phyloP scores from a whole-genome alignment of 169 alveolate genomes.

The Plasmodium berghei region DNA sequence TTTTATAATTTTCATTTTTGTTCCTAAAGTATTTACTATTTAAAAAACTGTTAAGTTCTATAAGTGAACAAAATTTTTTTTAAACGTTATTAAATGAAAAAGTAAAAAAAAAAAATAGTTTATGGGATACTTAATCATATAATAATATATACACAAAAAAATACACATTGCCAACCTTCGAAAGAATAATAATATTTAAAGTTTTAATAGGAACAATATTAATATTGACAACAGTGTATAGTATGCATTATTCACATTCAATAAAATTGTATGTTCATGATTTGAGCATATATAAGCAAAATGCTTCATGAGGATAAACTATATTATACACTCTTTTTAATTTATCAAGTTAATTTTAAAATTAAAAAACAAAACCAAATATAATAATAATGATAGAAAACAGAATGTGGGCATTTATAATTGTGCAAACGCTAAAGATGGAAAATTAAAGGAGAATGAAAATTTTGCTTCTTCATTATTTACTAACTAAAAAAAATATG shows the following conservation, averaged over 20 bases:
- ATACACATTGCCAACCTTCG: neutral
- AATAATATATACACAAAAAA: neutral
- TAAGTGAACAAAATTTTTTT: neutral
- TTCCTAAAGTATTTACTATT: too few relatives aligned
- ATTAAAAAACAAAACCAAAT: neutral
- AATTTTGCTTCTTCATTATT: neutral
- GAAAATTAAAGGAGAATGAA: neutral
- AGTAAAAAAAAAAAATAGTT: neutral
- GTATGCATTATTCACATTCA: neutral
- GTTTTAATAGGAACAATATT: too few relatives aligned
- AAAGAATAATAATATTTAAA: neutral
- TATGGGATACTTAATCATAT: too few relatives aligned
- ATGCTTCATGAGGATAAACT: constrained; percentile 40
- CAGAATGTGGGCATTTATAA: neutral
- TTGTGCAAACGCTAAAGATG: neutral
- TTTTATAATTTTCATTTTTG: too few relatives aligned
- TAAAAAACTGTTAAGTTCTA: neutral
- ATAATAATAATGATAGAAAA: neutral
- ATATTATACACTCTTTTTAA: constrained; percentile 11
- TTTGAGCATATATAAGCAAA: constrained; percentile 19
- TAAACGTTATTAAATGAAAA: neutral
- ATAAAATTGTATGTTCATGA: constrained; percentile 40
- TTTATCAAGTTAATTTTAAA: constrained; percentile 2
- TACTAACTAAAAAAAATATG: neutral
- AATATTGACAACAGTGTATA: too few relatives aligned